phyloP scores from a whole-genome alignment of 768 basidiomycete species.

The Macrolepiota albuminosa region DNA sequence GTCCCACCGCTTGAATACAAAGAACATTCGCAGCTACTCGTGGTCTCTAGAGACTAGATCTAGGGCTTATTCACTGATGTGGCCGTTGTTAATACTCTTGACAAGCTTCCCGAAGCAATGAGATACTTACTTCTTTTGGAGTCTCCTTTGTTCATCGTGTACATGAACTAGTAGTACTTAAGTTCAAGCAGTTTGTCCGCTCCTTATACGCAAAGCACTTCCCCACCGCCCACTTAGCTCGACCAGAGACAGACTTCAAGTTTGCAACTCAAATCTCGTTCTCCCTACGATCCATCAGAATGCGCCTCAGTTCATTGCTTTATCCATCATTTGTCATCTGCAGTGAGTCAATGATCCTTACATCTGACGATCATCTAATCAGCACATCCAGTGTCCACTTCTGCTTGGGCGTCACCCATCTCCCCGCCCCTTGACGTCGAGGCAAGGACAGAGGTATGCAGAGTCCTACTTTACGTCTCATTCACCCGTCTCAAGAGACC shows the following conservation, averaged over 20 bases:
- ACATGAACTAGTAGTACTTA: background rate
- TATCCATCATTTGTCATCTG: constrained; percentile 9
- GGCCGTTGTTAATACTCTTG: background rate
- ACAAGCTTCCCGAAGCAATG: constrained; percentile 3
- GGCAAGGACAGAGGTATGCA: constrained; percentile 10
- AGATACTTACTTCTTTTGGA: constrained; percentile 11
- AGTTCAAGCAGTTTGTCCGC: background rate
- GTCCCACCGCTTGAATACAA: constrained; percentile 7
- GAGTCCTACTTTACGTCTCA: no score
- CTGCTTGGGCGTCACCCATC: constrained; percentile 11
- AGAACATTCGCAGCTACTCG: background rate
- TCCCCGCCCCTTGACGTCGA: constrained; percentile 16
- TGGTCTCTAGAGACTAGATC: background rate
- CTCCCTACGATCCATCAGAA: background rate
- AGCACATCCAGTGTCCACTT: constrained; percentile 8
- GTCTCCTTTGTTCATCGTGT: constrained; percentile 1
- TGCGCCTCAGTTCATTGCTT: constrained; percentile 6
- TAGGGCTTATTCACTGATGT: background rate
- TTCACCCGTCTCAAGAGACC: background rate
- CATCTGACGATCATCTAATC: background rate
- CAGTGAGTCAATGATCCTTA: constrained; percentile 11
- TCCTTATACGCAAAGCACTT: background rate
- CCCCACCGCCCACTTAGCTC: background rate
- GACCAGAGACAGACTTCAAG: background rate
- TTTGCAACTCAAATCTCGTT: background rate